Conservation (phyloP, 208 protist species). For the Leishmania braziliensis region DNA sequence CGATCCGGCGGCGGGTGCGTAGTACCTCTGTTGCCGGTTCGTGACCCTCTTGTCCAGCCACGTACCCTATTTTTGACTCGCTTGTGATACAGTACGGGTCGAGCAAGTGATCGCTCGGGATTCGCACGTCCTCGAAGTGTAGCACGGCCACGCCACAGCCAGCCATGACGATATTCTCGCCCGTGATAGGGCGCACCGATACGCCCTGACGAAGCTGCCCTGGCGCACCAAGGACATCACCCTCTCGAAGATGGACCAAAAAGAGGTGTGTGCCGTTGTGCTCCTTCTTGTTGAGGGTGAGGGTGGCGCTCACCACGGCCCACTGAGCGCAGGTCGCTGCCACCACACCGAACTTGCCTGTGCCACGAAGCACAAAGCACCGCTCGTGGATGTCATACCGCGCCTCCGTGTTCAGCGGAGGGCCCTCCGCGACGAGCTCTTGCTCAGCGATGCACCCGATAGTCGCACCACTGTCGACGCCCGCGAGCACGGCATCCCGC, state of each 20-base stretch:
- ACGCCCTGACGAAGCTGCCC: constrained; percentile 52
- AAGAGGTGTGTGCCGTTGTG: constrained; percentile 81
- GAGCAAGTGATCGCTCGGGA: constrained; percentile 63
- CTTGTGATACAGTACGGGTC: constrained; percentile 61
- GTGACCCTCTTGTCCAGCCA: constrained; percentile 37
- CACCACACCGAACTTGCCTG: constrained; percentile 86
- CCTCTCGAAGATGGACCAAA: constrained; percentile 70
- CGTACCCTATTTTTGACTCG: constrained; percentile 44
- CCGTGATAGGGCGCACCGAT: constrained; percentile 48
- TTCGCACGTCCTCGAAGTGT: constrained; percentile 77
- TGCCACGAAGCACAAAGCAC: constrained; percentile 81
- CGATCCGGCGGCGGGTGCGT: constrained; percentile 62
- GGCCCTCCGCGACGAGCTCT: constrained; percentile 77
- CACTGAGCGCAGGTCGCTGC: constrained; percentile 73
- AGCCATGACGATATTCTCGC: constrained; percentile 51
- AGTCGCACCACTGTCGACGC: constrained; percentile 55
- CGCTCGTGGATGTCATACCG: constrained; percentile 76
- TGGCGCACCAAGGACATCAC: background rate
- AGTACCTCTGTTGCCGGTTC: constrained; percentile 57
- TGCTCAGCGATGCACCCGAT: constrained; percentile 74
- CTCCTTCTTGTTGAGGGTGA: constrained; percentile 77
- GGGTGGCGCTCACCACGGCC: constrained; percentile 79
- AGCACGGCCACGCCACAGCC: constrained; percentile 65
- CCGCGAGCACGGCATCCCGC: constrained; percentile 53
- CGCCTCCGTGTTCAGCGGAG: constrained; percentile 83